phyloP scores from a whole-genome alignment of 768 basidiomycete species.

The Grammothele lineata region DNA sequence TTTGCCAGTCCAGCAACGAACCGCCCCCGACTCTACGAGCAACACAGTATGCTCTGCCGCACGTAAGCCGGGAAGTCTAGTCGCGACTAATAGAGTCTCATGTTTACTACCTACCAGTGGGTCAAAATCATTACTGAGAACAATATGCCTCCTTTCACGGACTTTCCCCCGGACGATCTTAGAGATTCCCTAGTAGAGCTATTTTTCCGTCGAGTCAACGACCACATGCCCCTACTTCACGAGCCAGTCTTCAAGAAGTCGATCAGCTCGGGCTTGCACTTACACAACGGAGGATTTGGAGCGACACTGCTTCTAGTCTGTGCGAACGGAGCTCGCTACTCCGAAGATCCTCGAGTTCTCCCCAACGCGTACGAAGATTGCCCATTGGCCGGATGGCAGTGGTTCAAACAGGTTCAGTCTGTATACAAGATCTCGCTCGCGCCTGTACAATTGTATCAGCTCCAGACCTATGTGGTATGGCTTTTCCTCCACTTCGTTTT shows the following conservation, averaged over 20 bases:
- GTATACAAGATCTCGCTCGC: conserved; percentile 49
- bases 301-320: not conserved
- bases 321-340: not conserved
- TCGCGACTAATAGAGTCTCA: not conserved
- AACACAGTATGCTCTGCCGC: not conserved
- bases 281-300: not conserved
- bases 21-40: not conserved
- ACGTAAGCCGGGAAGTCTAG: not conserved
- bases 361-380: not conserved
- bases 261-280: not conserved
- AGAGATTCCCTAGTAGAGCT: conserved; percentile 53
- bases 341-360: not conserved
- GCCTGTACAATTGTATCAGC: conserved; percentile 50
- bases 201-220: conserved; percentile 62
- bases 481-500: not conserved
- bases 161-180: conserved; percentile 63
- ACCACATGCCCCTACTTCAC: conserved; percentile 40
- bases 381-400: not conserved
- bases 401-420: conserved; percentile 34
- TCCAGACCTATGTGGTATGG: conserved; percentile 51
- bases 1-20: not conserved
- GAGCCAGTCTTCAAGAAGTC: conserved; percentile 4
- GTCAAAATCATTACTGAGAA: not conserved
- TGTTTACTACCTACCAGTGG: not conserved
- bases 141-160: not conserved